These are phyloP conservation scores for Alternaria novae-zelandiae DNA, from an alignment of 2,329 filamentous ascomycete species.

Conservation along the genomic window DNA sequence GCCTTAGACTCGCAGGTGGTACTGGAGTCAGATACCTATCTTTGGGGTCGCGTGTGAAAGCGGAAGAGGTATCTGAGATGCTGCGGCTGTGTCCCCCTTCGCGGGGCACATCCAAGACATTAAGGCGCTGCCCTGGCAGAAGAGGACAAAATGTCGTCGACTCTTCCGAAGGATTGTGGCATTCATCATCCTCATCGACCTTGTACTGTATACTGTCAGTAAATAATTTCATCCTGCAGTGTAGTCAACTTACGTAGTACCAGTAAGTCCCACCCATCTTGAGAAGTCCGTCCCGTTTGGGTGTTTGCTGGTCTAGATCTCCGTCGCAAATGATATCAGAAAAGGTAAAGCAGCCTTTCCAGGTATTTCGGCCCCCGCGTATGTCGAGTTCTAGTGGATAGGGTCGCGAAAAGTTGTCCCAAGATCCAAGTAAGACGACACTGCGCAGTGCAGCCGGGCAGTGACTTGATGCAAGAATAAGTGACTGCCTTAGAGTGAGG, in stretches of 20 bases:
- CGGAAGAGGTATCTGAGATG: constrained; percentile 69
- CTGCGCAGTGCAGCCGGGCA: constrained; percentile 61
- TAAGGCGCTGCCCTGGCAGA: constrained; percentile 85
- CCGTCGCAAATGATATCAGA: constrained; percentile 85
- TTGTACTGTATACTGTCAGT: constrained; percentile 69
- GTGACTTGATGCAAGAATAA: constrained; percentile 39
- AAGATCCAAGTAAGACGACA: constrained; percentile 86
- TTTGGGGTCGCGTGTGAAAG: constrained; percentile 77
- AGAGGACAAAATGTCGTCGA: constrained; percentile 82
- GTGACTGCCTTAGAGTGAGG: constrained; percentile 22
- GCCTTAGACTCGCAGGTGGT: constrained; percentile 52
- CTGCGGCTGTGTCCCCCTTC: constrained; percentile 66
- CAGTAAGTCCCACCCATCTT: constrained; percentile 95
- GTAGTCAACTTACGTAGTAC: constrained; percentile 76
- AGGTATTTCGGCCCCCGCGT: constrained; percentile 75
- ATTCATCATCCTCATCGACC: constrained; percentile 80
- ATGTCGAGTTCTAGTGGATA: constrained; percentile 84
- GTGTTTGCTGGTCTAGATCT: constrained; percentile 57
- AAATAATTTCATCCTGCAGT: not conserved
- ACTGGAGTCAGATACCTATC: constrained; percentile 77
- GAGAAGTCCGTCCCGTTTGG: constrained; percentile 75
- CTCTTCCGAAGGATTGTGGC: constrained; percentile 73
- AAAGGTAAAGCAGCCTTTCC: constrained; percentile 88
- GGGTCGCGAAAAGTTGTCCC: constrained; percentile 86
- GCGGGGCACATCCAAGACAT: constrained; percentile 80